Base-by-base conservation (phyloP, 164 flowering plant species). In the Macadamia integrifolia region DNA sequence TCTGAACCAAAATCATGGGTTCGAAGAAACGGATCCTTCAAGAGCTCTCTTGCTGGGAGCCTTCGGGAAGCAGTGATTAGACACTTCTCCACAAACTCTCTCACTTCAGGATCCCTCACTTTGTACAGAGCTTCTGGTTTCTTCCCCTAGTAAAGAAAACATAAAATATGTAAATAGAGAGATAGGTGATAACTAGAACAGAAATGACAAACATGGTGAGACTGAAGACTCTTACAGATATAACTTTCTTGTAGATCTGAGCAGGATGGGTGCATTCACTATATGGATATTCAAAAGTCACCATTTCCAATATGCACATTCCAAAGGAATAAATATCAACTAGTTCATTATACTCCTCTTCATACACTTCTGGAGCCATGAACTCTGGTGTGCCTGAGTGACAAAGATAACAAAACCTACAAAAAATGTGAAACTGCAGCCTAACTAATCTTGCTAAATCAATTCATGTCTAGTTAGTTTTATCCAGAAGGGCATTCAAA, bases 351-450 rank as follows among this genome's bases (percentile, higher is more conserved):
- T 94, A 94, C 71, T 92, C 97, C 81, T 94, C 99, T 71, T 84
- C 87, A 75, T 86, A 94, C 32, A 94, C 91, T 78, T 94, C 98
- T 4, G 98, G 98, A 11, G 98, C 98, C 98, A 93, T 93, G 84
- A 94, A 94, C 74, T 94, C 98, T 6, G 99, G 99, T 35, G 99
- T 94, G 69, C 99, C 99, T 94, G 80, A 66, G 43, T 58, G 14
- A 62, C 6, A 43, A 43, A 59, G 50, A 65, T 46, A 32, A 44
- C 40, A 5, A 35, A 35, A 5, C 40, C 49, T 29, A 69, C 53
- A 8, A 71, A 18, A 29, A 0, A 46, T 58, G 5, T 14, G 63
- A 8, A 46, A 35, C 15, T 15, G 50, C 59, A 15, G 58, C 9
- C 9, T 64, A 28, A 53, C 44, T 30, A n/a, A 17, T 55, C 42